phyloP scores from a whole-genome alignment of 2,329 filamentous ascomycete genomes.

The Pezicula radicicola region DNA sequence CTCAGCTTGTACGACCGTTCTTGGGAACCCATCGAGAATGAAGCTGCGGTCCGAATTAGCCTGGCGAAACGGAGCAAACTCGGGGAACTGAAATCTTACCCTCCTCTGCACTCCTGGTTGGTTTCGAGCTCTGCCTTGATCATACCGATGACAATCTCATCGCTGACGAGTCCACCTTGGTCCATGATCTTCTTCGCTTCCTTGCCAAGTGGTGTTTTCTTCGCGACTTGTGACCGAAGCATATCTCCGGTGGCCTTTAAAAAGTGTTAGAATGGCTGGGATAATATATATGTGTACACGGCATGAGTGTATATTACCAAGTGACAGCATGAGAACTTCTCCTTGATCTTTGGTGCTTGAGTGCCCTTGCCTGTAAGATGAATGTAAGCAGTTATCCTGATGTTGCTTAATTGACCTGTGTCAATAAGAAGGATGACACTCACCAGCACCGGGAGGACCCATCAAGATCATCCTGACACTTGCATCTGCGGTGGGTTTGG shows the following conservation, averaged over 20 bases:
- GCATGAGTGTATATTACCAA: constrained; percentile 58
- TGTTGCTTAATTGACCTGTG: constrained; percentile 1
- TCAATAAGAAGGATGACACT: constrained; percentile 32
- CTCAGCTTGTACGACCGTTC: constrained; percentile 93
- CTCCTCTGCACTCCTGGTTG: constrained; percentile 95
- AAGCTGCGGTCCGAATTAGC: constrained; percentile 58
- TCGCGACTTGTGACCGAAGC: constrained; percentile 96
- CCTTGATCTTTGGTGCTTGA: constrained; percentile 96
- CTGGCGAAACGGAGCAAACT: not conserved
- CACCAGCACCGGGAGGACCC: constrained; percentile 95
- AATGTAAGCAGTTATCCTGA: constrained; percentile 18
- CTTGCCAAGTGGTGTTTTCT: constrained; percentile 90
- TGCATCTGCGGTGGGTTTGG: constrained; percentile 53
- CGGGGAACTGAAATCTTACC: constrained; percentile 55
- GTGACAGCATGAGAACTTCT: constrained; percentile 96
- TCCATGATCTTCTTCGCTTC: constrained; percentile 99
- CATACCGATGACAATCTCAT: constrained; percentile 99
- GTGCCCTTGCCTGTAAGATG: constrained; percentile 83
- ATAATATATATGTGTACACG: not conserved
- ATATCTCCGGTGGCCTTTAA: constrained; percentile 93
- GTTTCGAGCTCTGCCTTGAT: constrained; percentile 95
- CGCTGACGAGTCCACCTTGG: constrained; percentile 92
- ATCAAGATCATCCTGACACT: constrained; percentile 94
- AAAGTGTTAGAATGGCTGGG: constrained; percentile 15
- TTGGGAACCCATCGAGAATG: constrained; percentile 98